phyloP scores from a whole-genome alignment of 192 early-diverging fungal genomes.

The Spizellomyces punctatus region DNA sequence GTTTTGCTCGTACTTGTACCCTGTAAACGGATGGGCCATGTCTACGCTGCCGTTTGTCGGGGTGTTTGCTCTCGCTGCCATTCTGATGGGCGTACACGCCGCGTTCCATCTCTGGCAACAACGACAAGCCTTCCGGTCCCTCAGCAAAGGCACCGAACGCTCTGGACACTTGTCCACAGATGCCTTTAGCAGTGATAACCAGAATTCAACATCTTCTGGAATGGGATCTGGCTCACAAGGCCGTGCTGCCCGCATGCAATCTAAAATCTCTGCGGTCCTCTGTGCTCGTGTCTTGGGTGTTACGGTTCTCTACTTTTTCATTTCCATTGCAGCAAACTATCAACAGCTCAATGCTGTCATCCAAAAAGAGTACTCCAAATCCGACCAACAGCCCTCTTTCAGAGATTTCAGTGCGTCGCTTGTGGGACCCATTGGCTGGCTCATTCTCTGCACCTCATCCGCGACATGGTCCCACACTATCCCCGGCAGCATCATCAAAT shows the following conservation, averaged over 20 bases:
- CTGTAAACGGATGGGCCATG: slow-evolving; percentile 18
- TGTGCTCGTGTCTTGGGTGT: slow-evolving; percentile 14
- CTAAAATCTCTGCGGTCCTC: slow-evolving; percentile 8
- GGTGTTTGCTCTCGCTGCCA: slow-evolving; percentile 3
- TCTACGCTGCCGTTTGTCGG: slow-evolving; percentile 20
- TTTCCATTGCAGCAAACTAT: slow-evolving; percentile 17
- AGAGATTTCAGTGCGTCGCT: slow-evolving; percentile 7
- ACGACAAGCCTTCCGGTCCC: slow-evolving; percentile 14
- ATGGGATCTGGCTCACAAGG: not conserved
- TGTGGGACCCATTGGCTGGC: slow-evolving; percentile 20
- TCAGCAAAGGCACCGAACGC: not conserved
- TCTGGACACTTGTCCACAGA: not conserved
- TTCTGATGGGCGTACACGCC: slow-evolving; percentile 14
- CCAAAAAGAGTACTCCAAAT: not conserved
- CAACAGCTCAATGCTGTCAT: slow-evolving; percentile 17
- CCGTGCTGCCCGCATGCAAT: not conserved
- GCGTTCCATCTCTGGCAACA: slow-evolving; percentile 13
- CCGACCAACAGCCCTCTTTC: not conserved
- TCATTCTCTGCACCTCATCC: slow-evolving; percentile 19
- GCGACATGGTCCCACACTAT: slow-evolving; percentile 22
- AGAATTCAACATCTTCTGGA: not conserved
- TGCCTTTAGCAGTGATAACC: not conserved
- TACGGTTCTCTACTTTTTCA: not conserved
- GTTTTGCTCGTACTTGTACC: slow-evolving; percentile 25
- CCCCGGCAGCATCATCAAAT: not conserved